Conservation (phyloP, 139 green algal genomes). For the Chlamydomonas schloesseri region DNA sequence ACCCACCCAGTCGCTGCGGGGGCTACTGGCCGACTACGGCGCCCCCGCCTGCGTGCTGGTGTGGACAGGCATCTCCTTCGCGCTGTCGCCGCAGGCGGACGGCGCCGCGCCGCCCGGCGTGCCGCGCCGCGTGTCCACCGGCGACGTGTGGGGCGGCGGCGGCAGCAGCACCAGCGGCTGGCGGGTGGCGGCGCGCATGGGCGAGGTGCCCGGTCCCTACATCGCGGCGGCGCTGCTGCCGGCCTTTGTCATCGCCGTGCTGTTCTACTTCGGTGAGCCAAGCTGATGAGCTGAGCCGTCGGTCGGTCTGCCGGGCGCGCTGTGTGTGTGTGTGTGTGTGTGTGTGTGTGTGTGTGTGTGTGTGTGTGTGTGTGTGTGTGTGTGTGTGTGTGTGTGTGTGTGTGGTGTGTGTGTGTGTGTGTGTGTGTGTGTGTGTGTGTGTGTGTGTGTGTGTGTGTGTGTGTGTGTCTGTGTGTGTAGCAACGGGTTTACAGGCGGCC, state of each 20-base stretch:
- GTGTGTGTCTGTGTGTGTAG: too few relatives aligned
- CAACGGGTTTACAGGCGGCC: too few relatives aligned
- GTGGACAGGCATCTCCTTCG: constrained; percentile 77
- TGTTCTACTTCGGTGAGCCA: constrained; percentile 91
- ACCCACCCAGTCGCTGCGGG: constrained; percentile 36
- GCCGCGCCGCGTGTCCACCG: constrained; percentile 68
- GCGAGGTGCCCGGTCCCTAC: constrained; percentile 62
- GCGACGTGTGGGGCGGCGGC: constrained; percentile 77
- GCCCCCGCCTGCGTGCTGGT: constrained; percentile 77
- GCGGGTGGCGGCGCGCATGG: constrained; percentile 50
- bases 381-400: too few relatives aligned
- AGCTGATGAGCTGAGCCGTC: too few relatives aligned
- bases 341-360: too few relatives aligned
- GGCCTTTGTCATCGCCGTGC: constrained; percentile 82
- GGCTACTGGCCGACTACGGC: constrained; percentile 89
- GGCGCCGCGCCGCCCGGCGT: constrained; percentile 53
- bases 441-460: too few relatives aligned
- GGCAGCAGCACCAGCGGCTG: neutral
- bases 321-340: too few relatives aligned
- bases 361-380: too few relatives aligned
- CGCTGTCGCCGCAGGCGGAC: constrained; percentile 42
- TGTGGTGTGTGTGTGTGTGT: too few relatives aligned
- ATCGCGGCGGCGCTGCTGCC: constrained; percentile 85
- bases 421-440: too few relatives aligned
- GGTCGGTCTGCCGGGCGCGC: too few relatives aligned